Conservation (phyloP, 805 yeast species). For the Vanderwaltozyma tropicalis region DNA sequence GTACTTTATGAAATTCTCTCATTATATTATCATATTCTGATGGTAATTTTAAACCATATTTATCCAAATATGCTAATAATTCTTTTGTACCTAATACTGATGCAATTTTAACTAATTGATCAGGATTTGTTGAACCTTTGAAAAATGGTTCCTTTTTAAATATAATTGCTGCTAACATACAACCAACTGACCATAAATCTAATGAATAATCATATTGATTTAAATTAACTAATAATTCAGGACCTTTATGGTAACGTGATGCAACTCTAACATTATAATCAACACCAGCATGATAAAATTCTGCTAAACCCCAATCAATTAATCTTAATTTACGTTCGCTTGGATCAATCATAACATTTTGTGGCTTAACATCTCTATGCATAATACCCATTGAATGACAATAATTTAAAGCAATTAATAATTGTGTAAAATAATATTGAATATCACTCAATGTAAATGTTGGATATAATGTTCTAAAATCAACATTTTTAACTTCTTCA, state of each 20-base stretch:
- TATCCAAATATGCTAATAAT: constrained; percentile 53
- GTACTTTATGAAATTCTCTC: constrained; percentile 65
- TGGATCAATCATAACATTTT: constrained; percentile 91
- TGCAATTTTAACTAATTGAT: constrained; percentile 83
- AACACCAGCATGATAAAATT: constrained; percentile 79
- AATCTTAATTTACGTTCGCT: constrained; percentile 55
- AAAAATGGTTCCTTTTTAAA: constrained; percentile 89
- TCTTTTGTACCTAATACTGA: constrained; percentile 82
- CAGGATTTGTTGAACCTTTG: constrained; percentile 83
- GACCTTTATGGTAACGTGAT: constrained; percentile 86
- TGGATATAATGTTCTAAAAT: constrained; percentile 73
- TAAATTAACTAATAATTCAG: constrained; percentile 77
- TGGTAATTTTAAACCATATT: constrained; percentile 62
- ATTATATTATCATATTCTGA: constrained; percentile 67
- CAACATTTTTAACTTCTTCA: constrained; percentile 74
- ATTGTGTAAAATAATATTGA: constrained; percentile 71
- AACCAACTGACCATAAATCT: constrained; percentile 91
- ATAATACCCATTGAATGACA: constrained; percentile 92
- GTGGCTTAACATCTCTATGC: constrained; percentile 94
- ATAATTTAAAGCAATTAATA: constrained; percentile 75
- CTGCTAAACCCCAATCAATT: constrained; percentile 95
- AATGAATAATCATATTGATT: constrained; percentile 85
- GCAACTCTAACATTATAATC: constrained; percentile 93
- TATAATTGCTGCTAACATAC: constrained; percentile 82
- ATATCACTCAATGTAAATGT: constrained; percentile 68